A percentile compares a stretch with the other conserved stretches of the same genome.
Conservation (phyloP, 2,329 filamentous ascomycete genomes). For the Karstenula rhodostoma region DNA sequence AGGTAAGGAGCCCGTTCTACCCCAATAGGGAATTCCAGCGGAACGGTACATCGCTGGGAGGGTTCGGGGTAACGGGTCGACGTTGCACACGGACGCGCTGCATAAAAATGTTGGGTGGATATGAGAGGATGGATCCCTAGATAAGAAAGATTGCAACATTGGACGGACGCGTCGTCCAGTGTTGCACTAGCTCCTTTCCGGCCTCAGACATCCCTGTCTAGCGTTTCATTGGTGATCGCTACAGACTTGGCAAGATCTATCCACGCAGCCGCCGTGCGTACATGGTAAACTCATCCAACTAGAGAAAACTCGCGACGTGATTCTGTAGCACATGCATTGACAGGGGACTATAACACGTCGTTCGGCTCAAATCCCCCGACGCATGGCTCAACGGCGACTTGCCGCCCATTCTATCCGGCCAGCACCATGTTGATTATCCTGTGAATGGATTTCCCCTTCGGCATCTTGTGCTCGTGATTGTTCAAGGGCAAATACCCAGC, state of each 20-base stretch:
- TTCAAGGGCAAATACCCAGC: conserved; percentile 1
- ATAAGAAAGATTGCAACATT: conserved; percentile 10
- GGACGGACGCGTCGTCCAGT: not conserved
- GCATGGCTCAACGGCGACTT: not conserved
- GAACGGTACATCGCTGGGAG: not conserved
- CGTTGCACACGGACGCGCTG: conserved; percentile 4
- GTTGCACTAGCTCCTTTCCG: not conserved
- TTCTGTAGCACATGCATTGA: not conserved
- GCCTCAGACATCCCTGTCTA: not conserved
- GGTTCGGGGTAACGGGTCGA: conserved; percentile 13
- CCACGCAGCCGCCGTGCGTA: not conserved
- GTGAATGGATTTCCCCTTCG: not conserved
- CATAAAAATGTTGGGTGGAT: not conserved
- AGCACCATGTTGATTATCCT: not conserved
- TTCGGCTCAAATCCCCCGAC: conserved; percentile 9
- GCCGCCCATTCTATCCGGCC: conserved; percentile 4
- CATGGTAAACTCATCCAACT: not conserved
- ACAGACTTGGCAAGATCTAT: conserved; percentile 5
- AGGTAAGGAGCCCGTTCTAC: conserved; percentile 8
- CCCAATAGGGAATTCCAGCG: not conserved
- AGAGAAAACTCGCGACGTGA: not conserved
- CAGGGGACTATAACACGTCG: not conserved
- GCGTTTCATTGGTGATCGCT: conserved; percentile 1
- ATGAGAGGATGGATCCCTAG: conserved; percentile 9
- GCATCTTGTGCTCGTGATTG: not conserved